Evolutionary conservation across 768 basidiomycete genomes (phyloP).

Genomic region (Gymnopilus junonius): DNA sequence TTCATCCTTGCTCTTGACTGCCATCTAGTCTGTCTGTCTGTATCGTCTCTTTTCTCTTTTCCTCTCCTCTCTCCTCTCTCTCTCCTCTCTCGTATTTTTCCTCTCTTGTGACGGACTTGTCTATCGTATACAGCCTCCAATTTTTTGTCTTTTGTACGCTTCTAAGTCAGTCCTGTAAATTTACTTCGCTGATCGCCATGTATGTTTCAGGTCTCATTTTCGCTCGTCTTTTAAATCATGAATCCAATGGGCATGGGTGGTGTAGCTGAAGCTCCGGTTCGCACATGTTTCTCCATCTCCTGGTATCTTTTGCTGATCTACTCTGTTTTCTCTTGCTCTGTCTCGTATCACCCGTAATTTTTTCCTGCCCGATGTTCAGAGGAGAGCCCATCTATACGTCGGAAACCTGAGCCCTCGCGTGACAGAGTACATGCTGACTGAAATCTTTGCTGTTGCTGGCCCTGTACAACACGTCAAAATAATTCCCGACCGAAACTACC

Average conservation of each 20-base stretch:
- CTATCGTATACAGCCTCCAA: slow-evolving; percentile 52
- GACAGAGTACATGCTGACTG: slow-evolving; percentile 98
- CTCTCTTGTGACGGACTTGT: slow-evolving; percentile 63
- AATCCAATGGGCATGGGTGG: slow-evolving; percentile 76
- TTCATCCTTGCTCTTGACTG: slow-evolving; percentile 48
- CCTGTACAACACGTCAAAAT: slow-evolving; percentile 99
- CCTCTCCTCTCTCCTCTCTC: slow-evolving; percentile 48
- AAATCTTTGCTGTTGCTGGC: slow-evolving; percentile 96
- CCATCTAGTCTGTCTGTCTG: slow-evolving; percentile 51
- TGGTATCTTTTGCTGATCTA: slow-evolving; percentile 34
- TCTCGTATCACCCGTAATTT: slow-evolving; percentile 24
- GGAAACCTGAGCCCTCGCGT: slow-evolving; percentile 97
- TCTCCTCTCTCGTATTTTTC: slow-evolving; percentile 50
- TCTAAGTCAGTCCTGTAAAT: slow-evolving; percentile 25
- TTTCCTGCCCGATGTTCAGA: slow-evolving; percentile 45
- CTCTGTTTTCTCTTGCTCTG: slow-evolving; percentile 23
- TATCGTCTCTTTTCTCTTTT: slow-evolving; percentile 49
- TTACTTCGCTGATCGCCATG: slow-evolving; percentile 16
- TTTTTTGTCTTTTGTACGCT: slow-evolving; percentile 58
- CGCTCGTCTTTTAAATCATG: slow-evolving; percentile 67
- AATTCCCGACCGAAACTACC: slow-evolving; percentile 98
- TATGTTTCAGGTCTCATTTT: slow-evolving; percentile 51
- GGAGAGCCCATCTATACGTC: slow-evolving; percentile 97
- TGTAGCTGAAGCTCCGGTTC: slow-evolving; percentile 78
- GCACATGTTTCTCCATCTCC: slow-evolving; percentile 35